Conservation (phyloP, 1,139 yeast species). For the Petasospora rhodanensis region DNA sequence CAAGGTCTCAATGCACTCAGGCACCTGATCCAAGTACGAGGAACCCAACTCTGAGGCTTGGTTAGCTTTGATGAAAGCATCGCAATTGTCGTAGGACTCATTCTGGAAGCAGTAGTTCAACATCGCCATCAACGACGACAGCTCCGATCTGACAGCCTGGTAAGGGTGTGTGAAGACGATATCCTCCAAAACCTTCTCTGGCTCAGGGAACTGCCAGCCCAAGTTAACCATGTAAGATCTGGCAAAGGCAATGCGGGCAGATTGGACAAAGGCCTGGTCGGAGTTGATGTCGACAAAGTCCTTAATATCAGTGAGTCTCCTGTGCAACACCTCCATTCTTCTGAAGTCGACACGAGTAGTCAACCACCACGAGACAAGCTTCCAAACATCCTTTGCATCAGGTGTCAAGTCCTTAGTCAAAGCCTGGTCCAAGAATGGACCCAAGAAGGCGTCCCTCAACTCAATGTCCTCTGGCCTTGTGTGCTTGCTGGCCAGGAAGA, state of each 20-base stretch:
- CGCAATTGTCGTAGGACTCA: slow-evolving; percentile 43
- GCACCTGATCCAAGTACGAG: slow-evolving; percentile 15
- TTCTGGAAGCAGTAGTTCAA: slow-evolving; percentile 50
- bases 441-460: slow-evolving; percentile 45
- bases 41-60: slow-evolving; percentile 34
- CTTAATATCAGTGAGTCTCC: slow-evolving; percentile 37
- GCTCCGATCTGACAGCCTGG: slow-evolving; percentile 67
- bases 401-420: slow-evolving; percentile 65
- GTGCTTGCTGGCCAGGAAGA: slow-evolving; percentile 46
- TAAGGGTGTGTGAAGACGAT: slow-evolving; percentile 59
- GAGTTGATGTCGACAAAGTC: slow-evolving; percentile 48
- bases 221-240: slow-evolving; percentile 50
- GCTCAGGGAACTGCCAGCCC: slow-evolving; percentile 55
- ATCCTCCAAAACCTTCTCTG: slow-evolving; percentile 43
- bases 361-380: slow-evolving; percentile 69
- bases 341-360: slow-evolving; percentile 64
- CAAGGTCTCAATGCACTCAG: too few species aligned
- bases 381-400: slow-evolving; percentile 76
- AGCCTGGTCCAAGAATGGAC: slow-evolving; percentile 40
- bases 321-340: slow-evolving; percentile 53
- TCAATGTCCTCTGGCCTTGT: slow-evolving; percentile 28
- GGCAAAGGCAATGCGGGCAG: slow-evolving; percentile 57
- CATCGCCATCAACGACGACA: slow-evolving; percentile 61
- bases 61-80: slow-evolving; percentile 40
- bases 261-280: slow-evolving; percentile 64